Evolutionary conservation across 139 green algal genomes (phyloP).

Genomic region (Zygnema circumcarinatum): DNA sequence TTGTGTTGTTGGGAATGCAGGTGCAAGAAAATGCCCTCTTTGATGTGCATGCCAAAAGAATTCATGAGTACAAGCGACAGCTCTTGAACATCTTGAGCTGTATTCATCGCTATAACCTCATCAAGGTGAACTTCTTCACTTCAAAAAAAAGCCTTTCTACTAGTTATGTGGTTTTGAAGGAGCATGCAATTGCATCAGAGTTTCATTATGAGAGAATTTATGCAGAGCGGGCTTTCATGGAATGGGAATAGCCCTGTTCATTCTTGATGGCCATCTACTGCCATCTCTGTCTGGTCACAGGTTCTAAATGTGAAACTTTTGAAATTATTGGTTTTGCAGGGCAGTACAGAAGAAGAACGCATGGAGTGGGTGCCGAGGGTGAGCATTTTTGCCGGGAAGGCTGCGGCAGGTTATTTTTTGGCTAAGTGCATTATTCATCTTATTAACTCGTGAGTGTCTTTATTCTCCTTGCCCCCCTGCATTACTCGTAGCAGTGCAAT

Average conservation of each 20-base stretch:
- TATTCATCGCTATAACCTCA: conserved; percentile 65
- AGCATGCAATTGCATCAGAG: too few species aligned
- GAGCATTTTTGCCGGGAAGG: conserved; percentile 65
- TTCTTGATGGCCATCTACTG: too few species aligned
- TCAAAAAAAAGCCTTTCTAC: too few species aligned
- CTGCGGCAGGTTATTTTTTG: conserved; percentile 62
- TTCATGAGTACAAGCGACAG: conserved; percentile 99
- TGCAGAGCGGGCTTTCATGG: too few species aligned
- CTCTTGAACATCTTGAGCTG: conserved; percentile 73
- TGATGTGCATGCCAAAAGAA: conserved; percentile 97
- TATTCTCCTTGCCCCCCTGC: conserved; percentile 70
- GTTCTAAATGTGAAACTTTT: too few species aligned
- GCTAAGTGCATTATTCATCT: conserved; percentile 70
- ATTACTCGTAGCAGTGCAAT: neutral
- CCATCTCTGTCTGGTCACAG: too few species aligned
- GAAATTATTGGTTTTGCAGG: too few species aligned
- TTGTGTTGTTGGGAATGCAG: conserved; percentile 25
- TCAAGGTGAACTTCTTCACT: conserved; percentile 69
- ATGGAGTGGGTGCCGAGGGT: conserved; percentile 58
- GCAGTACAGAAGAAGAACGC: conserved; percentile 35
- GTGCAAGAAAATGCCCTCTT: conserved; percentile 83
- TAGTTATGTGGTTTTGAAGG: too few species aligned
- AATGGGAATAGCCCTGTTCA: too few species aligned
- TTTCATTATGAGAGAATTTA: too few species aligned
- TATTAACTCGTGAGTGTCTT: conserved; percentile 67